Conservation (phyloP, 306 rosid species). For the Senna tora region DNA sequence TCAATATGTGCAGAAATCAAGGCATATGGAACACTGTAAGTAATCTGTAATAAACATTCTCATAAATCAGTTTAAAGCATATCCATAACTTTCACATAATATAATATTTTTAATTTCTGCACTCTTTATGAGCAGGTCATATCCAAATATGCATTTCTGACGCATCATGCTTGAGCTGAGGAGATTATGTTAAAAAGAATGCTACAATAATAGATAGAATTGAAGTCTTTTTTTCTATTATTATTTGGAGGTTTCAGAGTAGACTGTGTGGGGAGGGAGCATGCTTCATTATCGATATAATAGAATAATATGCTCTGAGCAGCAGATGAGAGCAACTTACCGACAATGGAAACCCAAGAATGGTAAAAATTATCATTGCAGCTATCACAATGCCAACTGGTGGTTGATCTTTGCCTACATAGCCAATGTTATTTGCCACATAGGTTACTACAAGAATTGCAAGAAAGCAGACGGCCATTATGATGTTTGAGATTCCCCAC, state of each 20-base stretch:
- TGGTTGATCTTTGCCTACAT: constrained; percentile 56
- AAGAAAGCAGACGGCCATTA: constrained; percentile 79
- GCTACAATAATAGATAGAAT: not conserved
- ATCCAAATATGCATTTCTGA: constrained; percentile 28
- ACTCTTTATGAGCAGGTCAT: constrained; percentile 10
- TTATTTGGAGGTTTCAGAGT: constrained; percentile 1
- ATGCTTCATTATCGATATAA: constrained; percentile 16
- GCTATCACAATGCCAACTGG: constrained; percentile 77
- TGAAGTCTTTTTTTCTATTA: not conserved
- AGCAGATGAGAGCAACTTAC: constrained; percentile 57
- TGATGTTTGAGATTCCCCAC: constrained; percentile 86
- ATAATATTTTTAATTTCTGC: constrained; percentile 23
- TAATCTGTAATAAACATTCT: constrained; percentile 60
- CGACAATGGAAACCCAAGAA: constrained; percentile 90
- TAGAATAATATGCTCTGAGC: constrained; percentile 29
- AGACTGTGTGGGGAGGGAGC: not conserved
- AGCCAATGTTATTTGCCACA: constrained; percentile 66
- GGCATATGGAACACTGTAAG: constrained; percentile 95
- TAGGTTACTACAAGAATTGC: constrained; percentile 69
- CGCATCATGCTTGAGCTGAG: constrained; percentile 23
- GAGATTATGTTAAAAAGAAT: constrained; percentile 14
- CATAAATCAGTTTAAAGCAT: constrained; percentile 27
- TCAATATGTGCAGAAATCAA: constrained; percentile 77
- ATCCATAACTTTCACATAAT: constrained; percentile 1
- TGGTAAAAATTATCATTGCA: constrained; percentile 64